phyloP scores from a whole-genome alignment of 2,329 filamentous ascomycete genomes.

The Aspergillus quadrilineatus region DNA sequence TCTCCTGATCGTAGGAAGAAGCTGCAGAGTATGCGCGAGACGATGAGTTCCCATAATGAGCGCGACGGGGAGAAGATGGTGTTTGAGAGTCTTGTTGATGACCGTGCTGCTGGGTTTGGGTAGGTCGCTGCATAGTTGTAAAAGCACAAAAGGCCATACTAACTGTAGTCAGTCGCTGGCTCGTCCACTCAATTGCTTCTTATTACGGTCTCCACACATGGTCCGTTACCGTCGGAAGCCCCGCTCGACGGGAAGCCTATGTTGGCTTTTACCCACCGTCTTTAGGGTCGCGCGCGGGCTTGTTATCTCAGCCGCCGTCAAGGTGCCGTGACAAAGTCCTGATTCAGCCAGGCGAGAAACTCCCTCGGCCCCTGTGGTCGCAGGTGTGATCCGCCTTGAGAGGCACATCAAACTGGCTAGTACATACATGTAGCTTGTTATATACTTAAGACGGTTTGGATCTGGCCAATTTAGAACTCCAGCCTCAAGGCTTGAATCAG shows the following conservation, averaged over 20 bases:
- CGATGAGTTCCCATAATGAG: slow-evolving; percentile 30
- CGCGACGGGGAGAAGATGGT: slow-evolving; percentile 67
- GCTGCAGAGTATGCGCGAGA: slow-evolving; percentile 47
- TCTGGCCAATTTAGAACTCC: too few relatives aligned
- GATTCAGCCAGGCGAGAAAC: slow-evolving; percentile 37
- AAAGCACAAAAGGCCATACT: slow-evolving; percentile 17
- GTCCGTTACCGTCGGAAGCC: slow-evolving; percentile 70
- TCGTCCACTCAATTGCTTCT: slow-evolving; percentile 85
- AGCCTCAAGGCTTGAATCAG: neutral
- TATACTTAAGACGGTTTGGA: neutral
- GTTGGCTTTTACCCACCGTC: slow-evolving; percentile 61
- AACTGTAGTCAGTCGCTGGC: slow-evolving; percentile 66
- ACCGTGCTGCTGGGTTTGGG: slow-evolving; percentile 78
- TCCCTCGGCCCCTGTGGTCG: slow-evolving; percentile 39
- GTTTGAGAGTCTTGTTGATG: slow-evolving; percentile 75
- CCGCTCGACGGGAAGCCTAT: slow-evolving; percentile 76
- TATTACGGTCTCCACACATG: slow-evolving; percentile 89
- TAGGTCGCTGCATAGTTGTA: slow-evolving; percentile 43
- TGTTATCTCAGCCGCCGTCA: slow-evolving; percentile 25
- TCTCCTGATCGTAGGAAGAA: slow-evolving; percentile 46
- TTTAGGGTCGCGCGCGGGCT: slow-evolving; percentile 21
- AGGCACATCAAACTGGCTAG: neutral
- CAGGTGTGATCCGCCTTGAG: slow-evolving; percentile 29
- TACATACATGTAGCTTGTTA: neutral
- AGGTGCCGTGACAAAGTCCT: slow-evolving; percentile 29